Evolutionary conservation across 2,329 filamentous ascomycete genomes (phyloP).

Genomic region (Aspergillus unguis): DNA sequence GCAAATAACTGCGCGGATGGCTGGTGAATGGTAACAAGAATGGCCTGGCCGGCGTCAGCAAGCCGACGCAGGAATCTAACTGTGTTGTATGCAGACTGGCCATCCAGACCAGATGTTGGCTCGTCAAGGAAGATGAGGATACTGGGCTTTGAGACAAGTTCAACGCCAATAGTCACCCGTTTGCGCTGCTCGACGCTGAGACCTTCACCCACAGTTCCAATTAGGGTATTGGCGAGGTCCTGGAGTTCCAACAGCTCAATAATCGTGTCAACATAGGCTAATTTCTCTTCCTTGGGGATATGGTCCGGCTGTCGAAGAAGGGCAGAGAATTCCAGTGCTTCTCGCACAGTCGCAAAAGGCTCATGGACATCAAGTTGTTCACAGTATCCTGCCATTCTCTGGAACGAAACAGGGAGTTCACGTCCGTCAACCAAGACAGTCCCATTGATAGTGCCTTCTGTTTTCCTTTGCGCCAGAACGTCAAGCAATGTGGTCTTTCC

Average conservation of each 20-base stretch:
- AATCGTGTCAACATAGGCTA: constrained; percentile 61
- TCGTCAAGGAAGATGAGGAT: constrained; percentile 67
- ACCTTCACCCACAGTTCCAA: constrained; percentile 41
- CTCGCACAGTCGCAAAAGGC: constrained; percentile 59
- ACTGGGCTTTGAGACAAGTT: constrained; percentile 63
- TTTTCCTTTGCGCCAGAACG: constrained; percentile 67
- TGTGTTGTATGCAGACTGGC: constrained; percentile 62
- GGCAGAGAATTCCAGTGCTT: constrained; percentile 64
- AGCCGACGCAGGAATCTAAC: constrained; percentile 64
- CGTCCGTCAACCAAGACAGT: constrained; percentile 64
- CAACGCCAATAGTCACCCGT: constrained; percentile 66
- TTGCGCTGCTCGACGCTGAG: constrained; percentile 63
- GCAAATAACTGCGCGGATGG: constrained; percentile 62
- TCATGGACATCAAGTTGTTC: constrained; percentile 67
- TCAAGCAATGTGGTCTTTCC: constrained; percentile 73
- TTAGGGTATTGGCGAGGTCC: constrained; percentile 60
- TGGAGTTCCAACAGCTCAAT: constrained; percentile 60
- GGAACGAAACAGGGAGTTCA: constrained; percentile 57
- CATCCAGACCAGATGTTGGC: constrained; percentile 65
- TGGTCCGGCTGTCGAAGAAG: constrained; percentile 56
- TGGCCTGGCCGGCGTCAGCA: constrained; percentile 59
- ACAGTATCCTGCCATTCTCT: constrained; percentile 63
- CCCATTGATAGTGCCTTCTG: constrained; percentile 57
- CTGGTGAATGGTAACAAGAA: constrained; percentile 68
- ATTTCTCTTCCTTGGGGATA: constrained; percentile 54